Conservation (phyloP, 2,329 filamentous ascomycete genomes). For the Xylaria hypoxylon region DNA sequence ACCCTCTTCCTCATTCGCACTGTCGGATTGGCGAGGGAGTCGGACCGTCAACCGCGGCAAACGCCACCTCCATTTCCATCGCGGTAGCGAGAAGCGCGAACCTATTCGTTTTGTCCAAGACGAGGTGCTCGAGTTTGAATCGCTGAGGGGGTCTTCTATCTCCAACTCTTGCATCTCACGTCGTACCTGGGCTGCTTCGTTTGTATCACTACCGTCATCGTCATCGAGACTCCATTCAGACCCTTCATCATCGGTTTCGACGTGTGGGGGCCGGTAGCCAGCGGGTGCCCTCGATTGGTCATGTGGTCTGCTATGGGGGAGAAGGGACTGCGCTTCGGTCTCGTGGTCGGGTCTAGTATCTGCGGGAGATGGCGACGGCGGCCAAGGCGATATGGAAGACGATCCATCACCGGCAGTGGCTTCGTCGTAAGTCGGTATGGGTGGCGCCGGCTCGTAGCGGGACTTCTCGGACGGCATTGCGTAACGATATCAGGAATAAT, state of each 20-base stretch:
- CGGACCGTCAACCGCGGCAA: conserved; percentile 63
- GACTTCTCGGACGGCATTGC: conserved; percentile 63
- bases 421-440: conserved; percentile 88
- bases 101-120: conserved; percentile 67
- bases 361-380: conserved; percentile 68
- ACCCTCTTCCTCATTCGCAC: conserved; percentile 36
- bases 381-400: conserved; percentile 61
- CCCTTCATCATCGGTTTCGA: conserved; percentile 67
- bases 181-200: conserved; percentile 71
- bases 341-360: conserved; percentile 75
- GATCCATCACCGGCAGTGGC: conserved; percentile 72
- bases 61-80: conserved; percentile 67
- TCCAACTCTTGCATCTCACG: conserved; percentile 92
- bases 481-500: conserved; percentile 13
- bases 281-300: conserved; percentile 56
- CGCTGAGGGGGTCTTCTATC: conserved; percentile 73
- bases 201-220: conserved; percentile 60
- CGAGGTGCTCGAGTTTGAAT: conserved; percentile 51
- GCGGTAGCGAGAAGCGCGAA: conserved; percentile 60
- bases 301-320: conserved; percentile 63
- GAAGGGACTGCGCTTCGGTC: conserved; percentile 81
- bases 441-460: conserved; percentile 72
- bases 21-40: conserved; percentile 56
- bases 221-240: conserved; percentile 59
- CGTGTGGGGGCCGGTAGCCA: conserved; percentile 83